Conservation (phyloP, 345 rosid species). For the Citrus glauca region DNA sequence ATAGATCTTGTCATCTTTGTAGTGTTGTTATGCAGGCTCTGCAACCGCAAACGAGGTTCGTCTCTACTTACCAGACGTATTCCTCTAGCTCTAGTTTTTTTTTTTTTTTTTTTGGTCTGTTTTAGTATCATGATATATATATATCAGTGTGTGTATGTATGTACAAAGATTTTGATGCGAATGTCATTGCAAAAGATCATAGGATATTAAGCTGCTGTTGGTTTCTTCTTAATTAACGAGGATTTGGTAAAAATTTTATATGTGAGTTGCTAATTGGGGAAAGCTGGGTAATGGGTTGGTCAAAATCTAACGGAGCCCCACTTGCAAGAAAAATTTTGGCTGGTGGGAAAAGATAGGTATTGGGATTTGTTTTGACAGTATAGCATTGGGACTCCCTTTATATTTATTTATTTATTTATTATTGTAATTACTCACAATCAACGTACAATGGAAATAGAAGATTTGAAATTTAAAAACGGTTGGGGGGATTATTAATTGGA, state of each 20-base stretch:
- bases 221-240: neutral
- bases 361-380: slow-evolving; percentile 25
- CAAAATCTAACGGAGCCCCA: neutral
- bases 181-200: neutral
- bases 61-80: too few relatives aligned
- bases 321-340: neutral
- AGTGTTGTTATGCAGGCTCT: neutral
- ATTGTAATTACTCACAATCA: too few relatives aligned
- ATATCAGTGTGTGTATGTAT: neutral
- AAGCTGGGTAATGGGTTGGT: neutral
- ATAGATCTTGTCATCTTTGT: neutral
- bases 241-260: neutral
- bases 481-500: too few relatives aligned
- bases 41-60: neutral
- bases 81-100: neutral
- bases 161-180: neutral
- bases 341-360: slow-evolving; percentile 27
- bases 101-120: neutral
- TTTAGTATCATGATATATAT: too few relatives aligned
- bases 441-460: too few relatives aligned
- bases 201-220: neutral
- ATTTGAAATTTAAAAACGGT: too few relatives aligned
- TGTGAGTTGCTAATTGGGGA: neutral
- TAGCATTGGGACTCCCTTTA: too few relatives aligned
- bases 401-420: too few relatives aligned